These are phyloP conservation scores for Simmondsia chinensis DNA, from an alignment of 148 eudicot species.

Conservation along the genomic window DNA sequence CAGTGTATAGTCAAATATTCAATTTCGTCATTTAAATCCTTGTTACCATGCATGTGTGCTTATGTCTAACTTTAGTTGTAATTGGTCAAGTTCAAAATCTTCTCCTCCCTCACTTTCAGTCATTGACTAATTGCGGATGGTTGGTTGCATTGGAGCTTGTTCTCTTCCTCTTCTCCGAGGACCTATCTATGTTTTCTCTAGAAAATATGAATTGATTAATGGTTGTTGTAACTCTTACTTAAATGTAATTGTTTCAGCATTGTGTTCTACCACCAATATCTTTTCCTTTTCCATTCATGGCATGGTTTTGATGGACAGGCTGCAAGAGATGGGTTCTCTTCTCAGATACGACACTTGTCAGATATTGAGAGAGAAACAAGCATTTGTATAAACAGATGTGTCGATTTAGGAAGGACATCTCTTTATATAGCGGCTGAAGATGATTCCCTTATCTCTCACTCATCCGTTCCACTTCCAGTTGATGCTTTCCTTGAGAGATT, in stretches of 20 bases:
- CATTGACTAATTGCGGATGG: too few species aligned
- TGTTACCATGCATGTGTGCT: too few species aligned
- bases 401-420: conserved; percentile 70
- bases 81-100: too few species aligned
- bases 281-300: not conserved
- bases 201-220: too few species aligned
- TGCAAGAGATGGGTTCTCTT: conserved; percentile 66
- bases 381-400: conserved; percentile 55
- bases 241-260: not conserved
- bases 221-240: not conserved
- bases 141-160: too few species aligned
- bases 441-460: conserved; percentile 86
- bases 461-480: conserved; percentile 87
- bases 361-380: conserved; percentile 74
- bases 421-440: conserved; percentile 82
- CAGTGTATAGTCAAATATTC: too few species aligned
- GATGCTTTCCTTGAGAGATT: conserved; percentile 74
- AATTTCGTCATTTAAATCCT: too few species aligned
- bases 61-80: too few species aligned
- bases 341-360: conserved; percentile 45
- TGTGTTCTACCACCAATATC: not conserved
- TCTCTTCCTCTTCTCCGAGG: too few species aligned
- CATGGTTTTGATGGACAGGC: conserved; percentile 24
- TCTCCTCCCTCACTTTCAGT: too few species aligned
- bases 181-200: too few species aligned